phyloP scores from a whole-genome alignment of 2,329 filamentous ascomycete genomes.

The Monilinia polystroma region DNA sequence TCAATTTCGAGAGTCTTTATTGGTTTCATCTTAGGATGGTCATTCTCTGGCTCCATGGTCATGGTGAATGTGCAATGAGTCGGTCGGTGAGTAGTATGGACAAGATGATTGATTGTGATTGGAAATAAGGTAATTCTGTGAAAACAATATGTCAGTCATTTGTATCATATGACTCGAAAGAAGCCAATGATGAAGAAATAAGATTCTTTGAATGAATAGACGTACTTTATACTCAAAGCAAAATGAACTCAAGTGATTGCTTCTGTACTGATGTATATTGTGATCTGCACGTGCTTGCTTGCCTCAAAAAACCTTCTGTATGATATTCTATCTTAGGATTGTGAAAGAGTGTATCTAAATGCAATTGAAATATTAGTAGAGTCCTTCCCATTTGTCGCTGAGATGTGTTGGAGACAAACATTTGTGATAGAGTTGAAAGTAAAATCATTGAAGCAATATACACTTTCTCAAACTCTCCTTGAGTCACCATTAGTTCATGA shows the following conservation, averaged over 20 bases:
- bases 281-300: neutral
- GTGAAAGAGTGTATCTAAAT: constrained; percentile 1
- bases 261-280: neutral
- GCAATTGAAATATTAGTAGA: neutral
- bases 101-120: neutral
- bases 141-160: neutral
- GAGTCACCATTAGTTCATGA: neutral
- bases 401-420: neutral
- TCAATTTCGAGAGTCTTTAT: neutral
- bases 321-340: neutral
- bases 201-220: neutral
- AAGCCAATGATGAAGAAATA: neutral
- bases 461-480: neutral
- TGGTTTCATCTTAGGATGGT: neutral
- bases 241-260: constrained; percentile 17
- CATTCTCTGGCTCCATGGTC: neutral
- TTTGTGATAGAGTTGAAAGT: neutral
- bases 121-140: neutral
- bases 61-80: constrained; percentile 4
- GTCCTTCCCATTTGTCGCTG: no score
- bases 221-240: constrained; percentile 5
- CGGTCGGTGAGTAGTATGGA: neutral
- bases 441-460: neutral
- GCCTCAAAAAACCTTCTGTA: neutral
- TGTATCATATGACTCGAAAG: neutral